phyloP scores from a whole-genome alignment of 2,329 filamentous ascomycete species.

The Botrytis squamosa region DNA sequence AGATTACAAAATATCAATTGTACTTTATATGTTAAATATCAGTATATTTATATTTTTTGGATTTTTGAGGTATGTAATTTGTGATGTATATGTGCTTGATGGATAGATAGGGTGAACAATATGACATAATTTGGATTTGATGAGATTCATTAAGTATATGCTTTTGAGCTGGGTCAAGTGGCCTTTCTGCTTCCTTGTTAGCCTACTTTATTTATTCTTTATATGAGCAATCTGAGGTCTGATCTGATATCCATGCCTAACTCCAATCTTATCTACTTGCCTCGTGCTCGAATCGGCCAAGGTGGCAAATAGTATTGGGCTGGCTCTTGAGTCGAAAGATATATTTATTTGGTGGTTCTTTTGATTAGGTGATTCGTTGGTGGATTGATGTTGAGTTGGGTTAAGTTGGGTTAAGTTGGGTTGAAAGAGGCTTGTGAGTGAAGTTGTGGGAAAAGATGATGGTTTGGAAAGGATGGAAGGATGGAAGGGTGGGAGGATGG shows the following conservation, averaged over 20 bases:
- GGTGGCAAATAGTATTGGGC: fast-evolving
- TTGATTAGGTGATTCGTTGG: not conserved
- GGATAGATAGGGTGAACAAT: not conserved
- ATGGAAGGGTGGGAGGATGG: not conserved
- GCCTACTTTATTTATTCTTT: not conserved
- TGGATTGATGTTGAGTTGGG: not conserved
- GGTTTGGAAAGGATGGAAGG: no score
- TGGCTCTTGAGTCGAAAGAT: not conserved
- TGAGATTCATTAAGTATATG: not conserved
- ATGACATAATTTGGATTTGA: not conserved
- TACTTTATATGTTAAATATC: not conserved
- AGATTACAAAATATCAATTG: constrained; percentile 2
- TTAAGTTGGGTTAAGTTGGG: no score
- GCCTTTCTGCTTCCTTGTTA: not conserved
- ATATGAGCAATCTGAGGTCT: not conserved
- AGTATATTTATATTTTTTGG: not conserved
- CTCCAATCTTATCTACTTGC: not conserved
- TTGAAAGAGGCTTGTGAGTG: no score
- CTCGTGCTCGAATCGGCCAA: not conserved
- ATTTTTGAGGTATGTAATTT: not conserved
- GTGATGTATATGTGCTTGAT: not conserved
- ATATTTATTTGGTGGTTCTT: no score
- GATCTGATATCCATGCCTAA: not conserved
- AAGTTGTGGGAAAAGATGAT: not conserved
- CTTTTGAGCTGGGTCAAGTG: not conserved